Evolutionary conservation across 192 early-diverging fungal species (phyloP), one percentile per base, ranked within the genome.

Genomic region (Coemansia sp.): DNA sequence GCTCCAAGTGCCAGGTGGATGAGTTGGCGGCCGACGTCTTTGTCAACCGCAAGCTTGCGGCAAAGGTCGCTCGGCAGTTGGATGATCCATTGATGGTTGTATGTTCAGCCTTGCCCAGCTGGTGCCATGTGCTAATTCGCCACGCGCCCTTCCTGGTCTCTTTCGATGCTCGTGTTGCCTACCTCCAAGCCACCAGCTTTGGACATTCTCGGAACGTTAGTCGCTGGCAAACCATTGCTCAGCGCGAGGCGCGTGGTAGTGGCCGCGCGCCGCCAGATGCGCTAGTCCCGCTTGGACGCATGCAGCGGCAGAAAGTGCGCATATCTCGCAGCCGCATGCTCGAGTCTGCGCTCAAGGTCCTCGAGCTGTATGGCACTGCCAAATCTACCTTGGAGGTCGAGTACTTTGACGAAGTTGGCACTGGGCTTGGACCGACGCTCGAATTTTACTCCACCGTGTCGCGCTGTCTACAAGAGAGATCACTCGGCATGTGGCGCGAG

Each of bases 401-500:
- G 72, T 98, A 95, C 64, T 89, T 90, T 70, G 93, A 94, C 62
- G 96, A 98, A 58, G 94, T 92, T 24, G 96, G 96, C 11, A 93
- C 93, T 9, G 96, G 96, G 1, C 74, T 96, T 4, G 95, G 95
- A 0, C 94, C 94, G 0, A 95, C 95, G 0, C 84, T 95, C 8
- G 96, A 98, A 75, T 98, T 98, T 70, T 98, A 95, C 71, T 78
- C 92, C 4, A 75, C 83, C 11, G 88, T 97, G 2, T 95, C 89
- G 12, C 86, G 83, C 35, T 91, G 93, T 61, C 83, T 95, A 16
- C 85, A 86, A 41, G 87, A 88, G 60, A 80, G 82, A 38, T 65
- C 62, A 0, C 64, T 85, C 30, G 85, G 76, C 47, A 66, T 96
- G 58, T 96, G 94, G 94, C 78, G 89, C 1, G 87, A 91, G 66